Evolutionary conservation across 1,139 yeast species (phyloP).

Genomic region (Debaryomyces coudertii): DNA sequence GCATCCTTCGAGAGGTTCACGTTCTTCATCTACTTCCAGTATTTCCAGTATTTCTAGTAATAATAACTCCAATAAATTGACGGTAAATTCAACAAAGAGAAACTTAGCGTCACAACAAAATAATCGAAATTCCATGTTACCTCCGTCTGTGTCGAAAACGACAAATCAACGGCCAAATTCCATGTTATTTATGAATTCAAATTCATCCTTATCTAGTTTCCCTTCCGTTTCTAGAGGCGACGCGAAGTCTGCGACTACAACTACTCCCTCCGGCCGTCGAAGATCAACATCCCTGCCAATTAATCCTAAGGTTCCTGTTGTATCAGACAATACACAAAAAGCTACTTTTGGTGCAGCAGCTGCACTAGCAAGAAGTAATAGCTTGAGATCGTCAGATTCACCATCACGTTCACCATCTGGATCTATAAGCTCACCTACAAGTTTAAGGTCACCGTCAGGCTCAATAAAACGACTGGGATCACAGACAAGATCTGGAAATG

Average conservation of each 20-base stretch:
- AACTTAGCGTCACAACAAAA: slow-evolving; percentile 23
- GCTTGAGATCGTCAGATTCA: slow-evolving; percentile 7
- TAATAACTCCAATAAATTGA: slow-evolving; percentile 13
- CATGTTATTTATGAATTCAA: slow-evolving; percentile 28
- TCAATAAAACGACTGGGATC: slow-evolving; percentile 10
- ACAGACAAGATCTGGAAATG: slow-evolving; percentile 1
- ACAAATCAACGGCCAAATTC: slow-evolving; percentile 31
- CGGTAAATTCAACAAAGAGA: slow-evolving; percentile 17
- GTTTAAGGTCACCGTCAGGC: slow-evolving; percentile 12
- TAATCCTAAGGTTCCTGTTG: slow-evolving; percentile 6
- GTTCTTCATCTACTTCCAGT: slow-evolving; percentile 36
- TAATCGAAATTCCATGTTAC: slow-evolving; percentile 21
- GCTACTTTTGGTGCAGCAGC: slow-evolving; percentile 44
- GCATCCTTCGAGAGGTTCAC: slow-evolving; percentile 24
- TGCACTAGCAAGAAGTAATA: slow-evolving; percentile 28
- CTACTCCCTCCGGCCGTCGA: slow-evolving; percentile 27
- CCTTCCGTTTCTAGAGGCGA: slow-evolving; percentile 7
- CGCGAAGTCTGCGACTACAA: slow-evolving; percentile 10
- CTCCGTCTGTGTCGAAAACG: slow-evolving; percentile 14
- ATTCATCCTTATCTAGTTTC: slow-evolving; percentile 23
- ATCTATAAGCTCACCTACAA: slow-evolving; percentile 12
- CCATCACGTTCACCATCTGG: slow-evolving; percentile 10
- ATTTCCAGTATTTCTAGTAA: slow-evolving; percentile 30
- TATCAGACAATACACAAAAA: slow-evolving; percentile 10
- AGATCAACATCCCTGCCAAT: slow-evolving; percentile 47